phyloP scores from a whole-genome alignment of 148 eudicot genomes.

The Chenopodium suecicum region DNA sequence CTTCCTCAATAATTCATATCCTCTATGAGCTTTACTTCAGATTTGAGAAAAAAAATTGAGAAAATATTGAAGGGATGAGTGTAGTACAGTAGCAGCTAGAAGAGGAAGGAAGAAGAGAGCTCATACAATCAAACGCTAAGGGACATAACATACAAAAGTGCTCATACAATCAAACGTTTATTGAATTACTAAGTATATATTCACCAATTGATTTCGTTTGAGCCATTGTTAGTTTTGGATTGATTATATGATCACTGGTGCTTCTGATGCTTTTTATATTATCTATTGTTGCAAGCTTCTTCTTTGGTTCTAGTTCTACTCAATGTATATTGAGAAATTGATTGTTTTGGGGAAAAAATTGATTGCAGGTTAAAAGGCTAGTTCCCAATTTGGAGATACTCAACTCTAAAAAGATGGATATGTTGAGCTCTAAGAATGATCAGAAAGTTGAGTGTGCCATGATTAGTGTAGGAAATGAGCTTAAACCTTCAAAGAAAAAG shows the following conservation, averaged over 20 bases:
- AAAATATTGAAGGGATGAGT: too few relatives aligned
- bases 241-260: not conserved
- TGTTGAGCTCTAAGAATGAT: conserved; percentile 32
- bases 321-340: not conserved
- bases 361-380: conserved; percentile 66
- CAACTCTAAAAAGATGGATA: conserved; percentile 66
- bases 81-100: too few relatives aligned
- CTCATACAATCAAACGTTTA: too few relatives aligned
- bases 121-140: not conserved
- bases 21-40: too few relatives aligned
- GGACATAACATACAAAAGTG: too few relatives aligned
- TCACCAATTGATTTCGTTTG: too few relatives aligned
- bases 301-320: not conserved
- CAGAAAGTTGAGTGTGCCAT: conserved; percentile 31
- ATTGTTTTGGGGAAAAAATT: conserved; percentile 1
- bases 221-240: too few relatives aligned
- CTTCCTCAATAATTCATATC: too few relatives aligned
- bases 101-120: too few relatives aligned
- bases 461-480: conserved; percentile 8
- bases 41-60: too few relatives aligned
- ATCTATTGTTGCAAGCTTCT: not conserved
- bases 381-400: conserved; percentile 68
- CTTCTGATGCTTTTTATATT: not conserved
- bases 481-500: conserved; percentile 13
- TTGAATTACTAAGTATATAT: too few relatives aligned